A percentile compares a stretch with the other conserved stretches of the same genome.
These are phyloP conservation scores for Articulospora tetracladia DNA, from an alignment of 495 filamentous ascomycete species.

Conservation along the genomic window DNA sequence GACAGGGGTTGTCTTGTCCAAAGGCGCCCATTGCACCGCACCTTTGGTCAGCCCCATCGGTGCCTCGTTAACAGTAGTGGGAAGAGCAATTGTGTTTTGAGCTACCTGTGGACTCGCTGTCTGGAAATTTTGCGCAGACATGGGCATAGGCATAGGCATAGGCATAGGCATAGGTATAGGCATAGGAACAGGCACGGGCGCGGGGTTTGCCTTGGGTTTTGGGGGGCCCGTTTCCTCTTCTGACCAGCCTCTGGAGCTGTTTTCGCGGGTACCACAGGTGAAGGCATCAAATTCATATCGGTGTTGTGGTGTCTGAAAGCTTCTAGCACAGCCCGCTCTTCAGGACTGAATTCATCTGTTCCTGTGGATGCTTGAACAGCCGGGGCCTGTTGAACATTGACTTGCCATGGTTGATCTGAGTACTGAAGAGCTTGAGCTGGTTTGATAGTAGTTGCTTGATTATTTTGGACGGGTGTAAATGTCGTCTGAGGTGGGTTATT, in stretches of 20 bases:
- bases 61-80: constrained; percentile 2
- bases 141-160: constrained; percentile 5
- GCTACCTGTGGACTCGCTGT: not conserved
- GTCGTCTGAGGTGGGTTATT: not conserved
- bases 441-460: constrained; percentile 10
- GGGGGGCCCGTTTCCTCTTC: constrained; percentile 23
- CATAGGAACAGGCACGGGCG: not conserved
- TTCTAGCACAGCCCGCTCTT: constrained; percentile 27
- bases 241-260: constrained; percentile 8
- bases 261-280: constrained; percentile 7
- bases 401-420: constrained; percentile 18
- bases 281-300: constrained; percentile 14
- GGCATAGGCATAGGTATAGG: too few relatives aligned
- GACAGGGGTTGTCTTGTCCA: constrained; percentile 17
- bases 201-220: constrained; percentile 14
- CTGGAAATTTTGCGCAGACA: not conserved
- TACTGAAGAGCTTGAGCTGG: constrained; percentile 9
- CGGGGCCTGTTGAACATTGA: constrained; percentile 1
- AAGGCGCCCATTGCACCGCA: constrained; percentile 18
- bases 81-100: constrained; percentile 3
- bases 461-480: constrained; percentile 1
- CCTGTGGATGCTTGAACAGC: not conserved
- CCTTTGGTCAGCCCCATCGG: constrained; percentile 11
- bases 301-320: constrained; percentile 22
- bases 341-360: constrained; percentile 22